Base-by-base conservation (phyloP, 2,329 filamentous ascomycete genomes). In the Biscogniauxia marginata region DNA sequence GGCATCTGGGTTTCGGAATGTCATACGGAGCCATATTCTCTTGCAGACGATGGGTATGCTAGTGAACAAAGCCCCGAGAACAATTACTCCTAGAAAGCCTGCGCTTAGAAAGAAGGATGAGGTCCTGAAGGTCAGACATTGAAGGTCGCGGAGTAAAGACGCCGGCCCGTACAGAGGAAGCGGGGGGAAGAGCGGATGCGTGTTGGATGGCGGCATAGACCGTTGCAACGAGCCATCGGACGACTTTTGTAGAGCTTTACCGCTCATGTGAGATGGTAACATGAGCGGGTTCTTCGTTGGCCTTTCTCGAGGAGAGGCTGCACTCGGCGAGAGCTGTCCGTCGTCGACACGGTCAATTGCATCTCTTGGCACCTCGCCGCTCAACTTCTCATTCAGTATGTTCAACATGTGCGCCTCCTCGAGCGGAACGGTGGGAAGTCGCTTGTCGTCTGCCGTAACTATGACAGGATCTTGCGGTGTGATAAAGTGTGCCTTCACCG, bases 161-260 rank as follows among this genome's bases (percentile, higher is more conserved):
- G 91, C 86, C 0, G 91, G 88, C 0, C 90, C 90, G 65, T 96
- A 96, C 0, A 91, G 77, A 0, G 92, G 92, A 7, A 96, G 73
- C 1, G 91, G 90, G 5, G 92, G 92, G 63, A 97, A 97, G 4
- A 96, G 76, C 3, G 90, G 89, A 63, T 93, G 87, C 1, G 90
- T 93, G 61, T 84, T 82, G 7, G 86, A 86, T 1, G 86, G 84
- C 0, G 88, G 86, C 74, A 79, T 80, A 13, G 79, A 69, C 56
- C 70, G 74, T 46, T 73, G 71, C 18, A 84, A 63, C 16, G 78
- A 78, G 11, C 73, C 77, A 21, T 77, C 79, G 30, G 77, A 75
- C 3, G 79, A 75, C 53, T 76, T 77, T 58, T 79, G 70, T 54
- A 75, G 63, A 5, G 70, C 63, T 23, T 69, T 67, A 52, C 70